Conservation (phyloP, 371 early-diverging fungal genomes). For the Actinomucor elegans region DNA sequence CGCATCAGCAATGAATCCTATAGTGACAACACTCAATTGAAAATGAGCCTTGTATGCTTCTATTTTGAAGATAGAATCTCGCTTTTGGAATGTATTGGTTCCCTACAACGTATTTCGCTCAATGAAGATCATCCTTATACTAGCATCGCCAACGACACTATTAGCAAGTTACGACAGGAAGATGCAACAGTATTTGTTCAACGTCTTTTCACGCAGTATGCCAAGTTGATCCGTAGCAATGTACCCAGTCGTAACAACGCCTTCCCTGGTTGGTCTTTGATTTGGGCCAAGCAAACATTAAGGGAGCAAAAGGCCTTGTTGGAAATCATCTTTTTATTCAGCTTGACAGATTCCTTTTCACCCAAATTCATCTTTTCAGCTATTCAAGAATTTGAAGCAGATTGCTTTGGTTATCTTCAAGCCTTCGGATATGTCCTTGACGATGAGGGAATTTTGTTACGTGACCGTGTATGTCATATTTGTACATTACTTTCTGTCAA, state of each 20-base stretch:
- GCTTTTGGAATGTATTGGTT: conserved; percentile 37
- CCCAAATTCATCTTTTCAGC: conserved; percentile 21
- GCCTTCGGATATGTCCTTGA: conserved; percentile 32
- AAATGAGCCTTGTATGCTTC: conserved; percentile 20
- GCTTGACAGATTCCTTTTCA: conserved; percentile 10
- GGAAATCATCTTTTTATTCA: conserved; percentile 35
- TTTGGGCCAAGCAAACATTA: conserved; percentile 43
- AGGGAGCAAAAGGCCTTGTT: conserved; percentile 40
- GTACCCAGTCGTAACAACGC: conserved; percentile 17
- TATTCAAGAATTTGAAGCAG: conserved; percentile 43
- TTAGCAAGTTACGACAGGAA: conserved; percentile 11
- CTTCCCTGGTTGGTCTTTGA: conserved; percentile 5
- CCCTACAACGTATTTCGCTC: conserved; percentile 32
- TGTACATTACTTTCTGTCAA: conserved; percentile 22
- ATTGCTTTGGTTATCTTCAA: conserved; percentile 34
- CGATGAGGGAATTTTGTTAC: conserved; percentile 26
- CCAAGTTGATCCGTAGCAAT: conserved; percentile 20
- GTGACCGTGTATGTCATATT: conserved; percentile 21
- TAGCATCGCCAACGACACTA: conserved; percentile 23
- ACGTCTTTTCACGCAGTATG: conserved; percentile 33
- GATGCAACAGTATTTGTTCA: conserved; percentile 20
- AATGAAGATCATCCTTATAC: conserved; percentile 28
- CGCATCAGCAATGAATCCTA: no score
- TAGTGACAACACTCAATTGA: conserved; percentile 21
- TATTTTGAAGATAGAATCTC: conserved; percentile 42